Conservation (phyloP, 148 eudicot genomes). For the Drosera capensis region DNA sequence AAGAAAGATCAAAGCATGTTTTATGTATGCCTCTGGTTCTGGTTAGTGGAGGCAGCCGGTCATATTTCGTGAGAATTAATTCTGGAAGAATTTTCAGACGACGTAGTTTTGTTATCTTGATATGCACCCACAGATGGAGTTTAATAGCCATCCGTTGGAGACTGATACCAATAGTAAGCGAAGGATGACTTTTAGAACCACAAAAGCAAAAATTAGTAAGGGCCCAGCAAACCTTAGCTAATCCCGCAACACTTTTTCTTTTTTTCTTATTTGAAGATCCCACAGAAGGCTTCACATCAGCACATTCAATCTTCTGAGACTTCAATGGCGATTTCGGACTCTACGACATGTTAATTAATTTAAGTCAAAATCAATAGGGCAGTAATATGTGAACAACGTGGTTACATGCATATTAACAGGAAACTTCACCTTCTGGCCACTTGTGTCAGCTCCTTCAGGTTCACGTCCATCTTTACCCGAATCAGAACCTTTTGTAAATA, state of each 20-base stretch:
- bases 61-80: no score
- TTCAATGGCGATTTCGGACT: not conserved
- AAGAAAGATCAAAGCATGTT: no score
- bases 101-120: no score
- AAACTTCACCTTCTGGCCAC: constrained; percentile 38
- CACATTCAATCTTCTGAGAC: constrained; percentile 19
- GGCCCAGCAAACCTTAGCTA: constrained; percentile 51
- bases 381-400: no score
- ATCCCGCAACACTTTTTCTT: constrained; percentile 43
- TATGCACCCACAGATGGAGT: no score
- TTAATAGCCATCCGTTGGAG: no score
- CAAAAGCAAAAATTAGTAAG: not conserved
- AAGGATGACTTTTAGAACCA: not conserved
- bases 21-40: no score
- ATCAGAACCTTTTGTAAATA: constrained; percentile 21
- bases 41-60: no score
- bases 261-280: constrained; percentile 39
- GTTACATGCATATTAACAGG: no score
- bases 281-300: constrained; percentile 22
- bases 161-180: no score
- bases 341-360: not conserved
- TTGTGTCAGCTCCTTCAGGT: constrained; percentile 17
- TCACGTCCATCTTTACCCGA: constrained; percentile 20
- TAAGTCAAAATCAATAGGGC: no score
- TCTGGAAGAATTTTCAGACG: no score